Conservation (phyloP, 2,329 filamentous ascomycete genomes). For the Xenoacremonium recifei region DNA sequence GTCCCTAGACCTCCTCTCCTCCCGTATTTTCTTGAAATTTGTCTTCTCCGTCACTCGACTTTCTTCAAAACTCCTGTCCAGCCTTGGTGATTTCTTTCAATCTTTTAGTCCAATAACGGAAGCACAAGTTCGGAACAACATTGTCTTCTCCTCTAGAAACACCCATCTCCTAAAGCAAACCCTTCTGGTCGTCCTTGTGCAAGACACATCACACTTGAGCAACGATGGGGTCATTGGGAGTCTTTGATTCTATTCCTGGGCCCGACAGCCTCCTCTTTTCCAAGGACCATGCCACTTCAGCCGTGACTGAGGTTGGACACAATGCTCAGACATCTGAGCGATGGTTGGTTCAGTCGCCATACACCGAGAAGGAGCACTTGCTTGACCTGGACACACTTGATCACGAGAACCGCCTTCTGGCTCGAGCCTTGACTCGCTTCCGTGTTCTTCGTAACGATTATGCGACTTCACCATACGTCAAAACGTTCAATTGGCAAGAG, state of each 20-base stretch:
- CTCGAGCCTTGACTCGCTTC: constrained; percentile 67
- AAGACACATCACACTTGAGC: no score
- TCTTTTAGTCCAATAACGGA: no score
- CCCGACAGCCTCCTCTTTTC: constrained; percentile 22
- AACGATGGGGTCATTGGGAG: constrained; percentile 27
- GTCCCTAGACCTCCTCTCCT: no score
- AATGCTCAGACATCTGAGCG: constrained; percentile 18
- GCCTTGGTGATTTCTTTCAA: no score
- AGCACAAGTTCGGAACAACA: no score
- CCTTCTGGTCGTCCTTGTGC: no score
- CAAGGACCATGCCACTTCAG: constrained; percentile 22
- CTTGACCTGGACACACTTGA: constrained; percentile 70
- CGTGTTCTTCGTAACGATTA: constrained; percentile 66
- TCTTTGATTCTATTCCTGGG: constrained; percentile 23
- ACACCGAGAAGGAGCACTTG: constrained; percentile 67
- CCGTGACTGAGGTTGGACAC: constrained; percentile 22
- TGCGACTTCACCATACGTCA: constrained; percentile 69
- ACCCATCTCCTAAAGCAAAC: no score
- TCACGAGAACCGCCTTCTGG: constrained; percentile 64
- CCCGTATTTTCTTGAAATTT: no score
- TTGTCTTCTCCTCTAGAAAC: no score
- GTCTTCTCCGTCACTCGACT: no score
- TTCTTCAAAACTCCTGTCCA: no score
- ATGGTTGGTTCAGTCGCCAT: constrained; percentile 69
- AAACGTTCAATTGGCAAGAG: constrained; percentile 74